A percentile compares a stretch with the other conserved stretches of the same genome.
Conservation (phyloP, 2,329 filamentous ascomycete species). For the Teratosphaeriaceae sp. region DNA sequence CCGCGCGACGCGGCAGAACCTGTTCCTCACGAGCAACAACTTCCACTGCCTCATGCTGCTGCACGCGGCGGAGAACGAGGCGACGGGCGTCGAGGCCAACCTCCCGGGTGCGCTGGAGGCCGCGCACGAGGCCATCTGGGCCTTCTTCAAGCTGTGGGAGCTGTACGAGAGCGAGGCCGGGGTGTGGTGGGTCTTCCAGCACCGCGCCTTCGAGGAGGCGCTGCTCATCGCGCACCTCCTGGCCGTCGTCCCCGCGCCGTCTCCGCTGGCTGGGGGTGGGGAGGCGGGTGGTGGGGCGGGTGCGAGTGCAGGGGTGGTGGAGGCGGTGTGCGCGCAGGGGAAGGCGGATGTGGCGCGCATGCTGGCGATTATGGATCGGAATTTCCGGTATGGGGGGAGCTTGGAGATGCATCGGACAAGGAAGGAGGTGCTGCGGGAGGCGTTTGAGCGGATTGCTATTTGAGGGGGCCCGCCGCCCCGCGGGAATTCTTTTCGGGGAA, state of each 20-base stretch:
- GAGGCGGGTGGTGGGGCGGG: constrained; percentile 12
- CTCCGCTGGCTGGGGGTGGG: constrained; percentile 3
- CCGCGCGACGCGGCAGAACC: constrained; percentile 63
- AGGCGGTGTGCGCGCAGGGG: constrained; percentile 30
- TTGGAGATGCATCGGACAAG: constrained; percentile 42
- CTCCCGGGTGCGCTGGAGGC: constrained; percentile 65
- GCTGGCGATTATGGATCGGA: constrained; percentile 38
- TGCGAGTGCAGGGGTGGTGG: constrained; percentile 9
- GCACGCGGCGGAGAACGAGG: constrained; percentile 61
- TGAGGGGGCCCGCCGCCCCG: too few relatives aligned
- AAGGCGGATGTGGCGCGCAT: constrained; percentile 39
- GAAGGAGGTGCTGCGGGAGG: constrained; percentile 40
- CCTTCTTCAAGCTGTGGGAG: constrained; percentile 67
- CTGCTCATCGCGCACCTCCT: constrained; percentile 23
- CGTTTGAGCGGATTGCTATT: constrained; percentile 30
- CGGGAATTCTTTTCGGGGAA: too few relatives aligned
- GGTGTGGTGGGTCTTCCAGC: constrained; percentile 82
- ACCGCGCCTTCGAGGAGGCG: constrained; percentile 70
- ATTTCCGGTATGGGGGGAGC: constrained; percentile 31
- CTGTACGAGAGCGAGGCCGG: constrained; percentile 64
- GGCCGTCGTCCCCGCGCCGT: constrained; percentile 4
- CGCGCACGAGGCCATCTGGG: constrained; percentile 64
- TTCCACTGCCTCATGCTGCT: constrained; percentile 77
- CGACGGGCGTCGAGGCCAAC: constrained; percentile 48
- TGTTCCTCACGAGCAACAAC: constrained; percentile 76